phyloP scores from a whole-genome alignment of 768 basidiomycete species.

The Boletus fagicola region DNA sequence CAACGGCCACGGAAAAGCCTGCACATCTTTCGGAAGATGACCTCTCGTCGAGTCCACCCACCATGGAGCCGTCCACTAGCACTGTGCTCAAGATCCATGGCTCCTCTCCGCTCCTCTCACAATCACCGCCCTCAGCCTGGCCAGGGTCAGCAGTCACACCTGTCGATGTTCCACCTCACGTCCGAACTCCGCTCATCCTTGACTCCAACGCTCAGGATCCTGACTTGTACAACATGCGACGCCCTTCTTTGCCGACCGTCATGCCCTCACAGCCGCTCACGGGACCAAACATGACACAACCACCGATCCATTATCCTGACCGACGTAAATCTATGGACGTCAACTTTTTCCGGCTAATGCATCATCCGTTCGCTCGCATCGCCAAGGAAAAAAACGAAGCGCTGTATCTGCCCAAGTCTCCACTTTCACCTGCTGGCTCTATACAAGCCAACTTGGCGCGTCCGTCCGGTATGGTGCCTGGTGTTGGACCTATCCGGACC shows the following conservation, averaged over 20 bases:
- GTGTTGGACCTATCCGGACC: conserved; percentile 44
- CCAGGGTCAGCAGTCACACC: conserved; percentile 35
- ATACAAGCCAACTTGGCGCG: conserved; percentile 37
- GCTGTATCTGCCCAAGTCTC: conserved; percentile 33
- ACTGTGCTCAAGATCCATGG: conserved; percentile 26
- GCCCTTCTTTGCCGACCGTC: conserved; percentile 54
- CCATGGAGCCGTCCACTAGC: conserved; percentile 6
- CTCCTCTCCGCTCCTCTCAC: conserved; percentile 17
- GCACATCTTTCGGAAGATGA: conserved; percentile 23
- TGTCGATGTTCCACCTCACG: conserved; percentile 23
- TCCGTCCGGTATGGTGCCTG: conserved; percentile 27
- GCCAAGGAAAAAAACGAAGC: conserved; percentile 37
- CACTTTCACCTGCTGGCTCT: conserved; percentile 31
- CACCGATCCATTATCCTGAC: conserved; percentile 35
- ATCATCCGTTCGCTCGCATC: conserved; percentile 37
- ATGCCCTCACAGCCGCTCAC: conserved; percentile 30
- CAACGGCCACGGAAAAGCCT: conserved; percentile 43
- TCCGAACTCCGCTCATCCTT: conserved; percentile 23
- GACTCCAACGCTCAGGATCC: conserved; percentile 26
- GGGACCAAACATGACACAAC: conserved; percentile 34
- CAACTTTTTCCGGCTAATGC: conserved; percentile 52
- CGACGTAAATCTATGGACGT: conserved; percentile 40
- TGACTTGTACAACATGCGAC: conserved; percentile 40
- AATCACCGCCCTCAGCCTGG: conserved; percentile 24
- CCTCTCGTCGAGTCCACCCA: conserved; percentile 1